Percentiles rank a stretch among this genome's conserved stretches.
Conservation (phyloP, 148 eudicot species). For the Selenicereus undatus region DNA sequence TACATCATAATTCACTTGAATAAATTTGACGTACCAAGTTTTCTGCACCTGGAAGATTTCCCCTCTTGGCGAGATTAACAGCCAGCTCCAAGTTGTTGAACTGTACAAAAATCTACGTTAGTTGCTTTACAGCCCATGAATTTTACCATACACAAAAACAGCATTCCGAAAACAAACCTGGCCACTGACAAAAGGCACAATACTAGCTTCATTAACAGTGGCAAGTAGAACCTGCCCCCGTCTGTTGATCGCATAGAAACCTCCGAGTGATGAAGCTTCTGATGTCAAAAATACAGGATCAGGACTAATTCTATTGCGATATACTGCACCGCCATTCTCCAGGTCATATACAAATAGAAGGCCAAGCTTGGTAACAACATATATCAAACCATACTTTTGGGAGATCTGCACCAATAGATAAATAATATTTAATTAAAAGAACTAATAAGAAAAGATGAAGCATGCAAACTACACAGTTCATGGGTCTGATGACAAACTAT, state of each 20-base stretch:
- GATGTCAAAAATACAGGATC: slow-evolving; percentile 96
- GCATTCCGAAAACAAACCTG: slow-evolving; percentile 44
- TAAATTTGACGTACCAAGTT: slow-evolving; percentile 48
- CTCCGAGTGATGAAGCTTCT: slow-evolving; percentile 88
- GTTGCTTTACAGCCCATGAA: not conserved
- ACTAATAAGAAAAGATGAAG: not conserved
- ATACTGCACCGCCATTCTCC: slow-evolving; percentile 93
- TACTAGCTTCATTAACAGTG: slow-evolving; percentile 85
- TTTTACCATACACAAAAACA: no score
- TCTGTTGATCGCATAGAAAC: slow-evolving; percentile 92
- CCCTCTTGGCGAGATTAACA: slow-evolving; percentile 96
- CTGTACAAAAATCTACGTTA: slow-evolving; percentile 37
- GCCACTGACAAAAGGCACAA: slow-evolving; percentile 91
- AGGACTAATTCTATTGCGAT: slow-evolving; percentile 92
- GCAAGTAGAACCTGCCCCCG: slow-evolving; percentile 95
- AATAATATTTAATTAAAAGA: not conserved
- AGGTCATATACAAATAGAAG: slow-evolving; percentile 94
- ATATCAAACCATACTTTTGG: slow-evolving; percentile 78
- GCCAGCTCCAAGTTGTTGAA: slow-evolving; percentile 96
- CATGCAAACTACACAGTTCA: not conserved
- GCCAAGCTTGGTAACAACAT: slow-evolving; percentile 93
- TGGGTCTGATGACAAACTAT: not conserved
- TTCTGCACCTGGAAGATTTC: slow-evolving; percentile 98
- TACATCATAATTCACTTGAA: no score
- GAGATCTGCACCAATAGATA: slow-evolving; percentile 55